Evolutionary conservation across 805 yeast genomes (phyloP), one percentile per base, ranked within the genome.

Genomic region (Saccharomycopsis amapae): DNA sequence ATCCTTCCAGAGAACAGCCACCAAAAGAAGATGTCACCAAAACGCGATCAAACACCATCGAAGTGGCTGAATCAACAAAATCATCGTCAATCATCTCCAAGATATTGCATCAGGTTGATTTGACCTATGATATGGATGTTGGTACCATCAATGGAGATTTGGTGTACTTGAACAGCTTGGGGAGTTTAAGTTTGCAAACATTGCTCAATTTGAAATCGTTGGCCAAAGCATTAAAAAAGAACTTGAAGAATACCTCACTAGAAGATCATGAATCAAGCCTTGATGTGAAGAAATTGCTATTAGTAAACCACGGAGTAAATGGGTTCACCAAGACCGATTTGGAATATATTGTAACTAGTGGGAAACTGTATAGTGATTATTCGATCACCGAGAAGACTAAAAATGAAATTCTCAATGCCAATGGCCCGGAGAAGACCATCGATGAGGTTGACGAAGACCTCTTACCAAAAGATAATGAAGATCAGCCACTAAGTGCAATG

Each of bases 81-180:
- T 75, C 78, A 1, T 63, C 73, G 1, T 54, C 59, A 23, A 63
- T 71, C 3, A 50, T 82, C 42, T 70, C 71, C 24, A 73, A 74
- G 45, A 72, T 82, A 12, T 62, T 81, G 44, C 63, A 64, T 38
- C 76, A 75, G 51, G 60, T 80, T 32, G 67, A 70, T 39, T 59
- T 82, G 44, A 63, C 74, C 1, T 81, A 76, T 56, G 85, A 81
- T 55, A 65, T 73, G 3, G 73, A 76, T 33, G 65, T 73, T 15
- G 88, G 88, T 1, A 60, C 75, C 43, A 61, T 82, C 20, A 79
- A 72, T 53, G 89, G 89, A 0, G 79, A 76, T 17, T 56, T 69
- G 4, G 66, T 75, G 31, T 45, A 42, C 12, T 28, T 42, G n/a
- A 33, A 28, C 12, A 37, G 32, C 18, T 28, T 48, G 10, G 24